Conservation (phyloP, 139 green algal species). For the Diplosphaera chodatii region DNA sequence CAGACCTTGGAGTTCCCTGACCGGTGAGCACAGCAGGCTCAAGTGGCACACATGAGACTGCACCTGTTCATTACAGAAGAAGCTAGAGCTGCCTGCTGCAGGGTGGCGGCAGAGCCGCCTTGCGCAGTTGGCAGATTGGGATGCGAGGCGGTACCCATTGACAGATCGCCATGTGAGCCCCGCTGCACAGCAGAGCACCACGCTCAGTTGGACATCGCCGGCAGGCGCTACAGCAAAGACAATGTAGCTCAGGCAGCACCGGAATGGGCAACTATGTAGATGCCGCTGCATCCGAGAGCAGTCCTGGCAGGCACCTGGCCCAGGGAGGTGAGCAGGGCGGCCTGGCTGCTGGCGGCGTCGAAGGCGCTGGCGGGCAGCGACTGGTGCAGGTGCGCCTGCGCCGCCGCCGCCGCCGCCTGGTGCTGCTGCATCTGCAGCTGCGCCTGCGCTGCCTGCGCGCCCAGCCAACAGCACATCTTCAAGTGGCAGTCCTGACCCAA, state of each 20-base stretch:
- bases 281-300: too few species aligned
- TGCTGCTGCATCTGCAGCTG: constrained; percentile 6
- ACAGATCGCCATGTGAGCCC: constrained; percentile 14
- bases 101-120: neutral
- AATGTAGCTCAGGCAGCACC: too few species aligned
- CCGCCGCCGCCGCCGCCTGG: constrained; percentile 10
- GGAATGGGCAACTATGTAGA: too few species aligned
- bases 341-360: neutral
- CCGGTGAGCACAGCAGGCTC: too few species aligned
- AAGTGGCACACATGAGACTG: too few species aligned
- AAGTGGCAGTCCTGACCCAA: too few species aligned
- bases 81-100: constrained; percentile 15
- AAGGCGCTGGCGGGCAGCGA: neutral
- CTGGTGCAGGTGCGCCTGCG: constrained; percentile 15
- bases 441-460: neutral
- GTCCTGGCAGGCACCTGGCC: neutral
- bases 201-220: too few species aligned
- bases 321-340: neutral
- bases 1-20: too few species aligned
- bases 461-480: too few species aligned
- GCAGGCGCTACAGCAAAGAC: too few species aligned
- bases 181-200: neutral
- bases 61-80: neutral
- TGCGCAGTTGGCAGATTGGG: neutral
- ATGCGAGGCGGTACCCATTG: constrained; percentile 6